A percentile compares a stretch with the other conserved stretches of the same genome.
phyloP scores from a whole-genome alignment of 1,139 yeast genomes.

The Geotrichum siamense region DNA sequence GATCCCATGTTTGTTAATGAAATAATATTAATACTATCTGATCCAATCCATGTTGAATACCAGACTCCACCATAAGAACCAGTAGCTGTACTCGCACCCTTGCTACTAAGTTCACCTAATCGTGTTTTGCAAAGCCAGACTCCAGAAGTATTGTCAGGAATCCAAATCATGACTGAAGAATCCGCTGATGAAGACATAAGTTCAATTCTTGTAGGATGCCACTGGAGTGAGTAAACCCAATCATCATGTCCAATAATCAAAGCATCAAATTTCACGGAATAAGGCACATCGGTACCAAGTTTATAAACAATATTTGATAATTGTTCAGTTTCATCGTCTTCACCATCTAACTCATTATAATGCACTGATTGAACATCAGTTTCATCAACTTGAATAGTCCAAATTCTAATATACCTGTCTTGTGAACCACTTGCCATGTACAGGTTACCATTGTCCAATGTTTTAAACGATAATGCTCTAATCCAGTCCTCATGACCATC shows the following conservation, averaged over 20 bases:
- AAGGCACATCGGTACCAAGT: slow-evolving; percentile 29
- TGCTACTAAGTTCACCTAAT: slow-evolving; percentile 85
- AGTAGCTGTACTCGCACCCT: slow-evolving; percentile 97
- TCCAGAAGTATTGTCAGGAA: slow-evolving; percentile 78
- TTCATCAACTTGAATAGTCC: slow-evolving; percentile 63
- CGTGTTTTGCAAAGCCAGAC: slow-evolving; percentile 81
- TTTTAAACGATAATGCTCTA: slow-evolving; percentile 58
- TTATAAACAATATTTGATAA: slow-evolving; percentile 28
- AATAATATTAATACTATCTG: slow-evolving; percentile 56
- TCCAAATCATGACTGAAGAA: slow-evolving; percentile 94
- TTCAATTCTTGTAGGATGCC: slow-evolving; percentile 56
- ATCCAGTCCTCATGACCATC: slow-evolving; percentile 96
- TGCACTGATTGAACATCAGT: slow-evolving; percentile 18
- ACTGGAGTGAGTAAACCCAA: slow-evolving; percentile 81
- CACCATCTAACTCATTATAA: slow-evolving; percentile 18
- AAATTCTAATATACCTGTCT: slow-evolving; percentile 79
- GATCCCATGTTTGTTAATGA: slow-evolving; percentile 77
- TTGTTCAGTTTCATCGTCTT: slow-evolving; percentile 21
- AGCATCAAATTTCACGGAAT: slow-evolving; percentile 78
- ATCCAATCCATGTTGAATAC: slow-evolving; percentile 73
- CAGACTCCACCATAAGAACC: slow-evolving; percentile 98
- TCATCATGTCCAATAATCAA: slow-evolving; percentile 97
- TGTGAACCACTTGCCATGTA: slow-evolving; percentile 82
- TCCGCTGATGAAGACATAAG: slow-evolving; percentile 85
- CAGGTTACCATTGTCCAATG: slow-evolving; percentile 39